phyloP scores from a whole-genome alignment of 805 yeast genomes.

The Candida endomychidarum region DNA sequence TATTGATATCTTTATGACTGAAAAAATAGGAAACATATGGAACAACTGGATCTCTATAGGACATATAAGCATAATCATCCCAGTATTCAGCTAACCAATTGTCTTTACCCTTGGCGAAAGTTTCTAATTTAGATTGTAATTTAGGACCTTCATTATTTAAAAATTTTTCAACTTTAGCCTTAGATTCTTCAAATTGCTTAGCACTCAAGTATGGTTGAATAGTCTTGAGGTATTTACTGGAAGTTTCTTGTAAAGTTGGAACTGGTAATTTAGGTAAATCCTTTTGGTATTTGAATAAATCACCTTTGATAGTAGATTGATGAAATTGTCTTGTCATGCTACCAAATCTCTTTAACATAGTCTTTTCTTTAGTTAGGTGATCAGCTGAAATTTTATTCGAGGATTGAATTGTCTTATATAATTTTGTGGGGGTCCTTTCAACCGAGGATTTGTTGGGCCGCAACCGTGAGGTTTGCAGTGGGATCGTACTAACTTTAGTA shows the following conservation, averaged over 20 bases:
- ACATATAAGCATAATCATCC: constrained; percentile 91
- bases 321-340: constrained; percentile 21
- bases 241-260: constrained; percentile 73
- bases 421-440: constrained; percentile 12
- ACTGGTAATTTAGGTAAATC: constrained; percentile 84
- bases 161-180: constrained; percentile 65
- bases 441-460: constrained; percentile 11
- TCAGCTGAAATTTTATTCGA: background rate
- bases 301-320: constrained; percentile 50
- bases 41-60: constrained; percentile 90
- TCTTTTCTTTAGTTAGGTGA: background rate
- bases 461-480: background rate
- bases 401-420: constrained; percentile 1
- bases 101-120: constrained; percentile 59
- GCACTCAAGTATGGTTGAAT: constrained; percentile 65
- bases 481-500: background rate
- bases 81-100: constrained; percentile 93
- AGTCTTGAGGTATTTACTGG: constrained; percentile 65
- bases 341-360: constrained; percentile 11
- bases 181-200: constrained; percentile 50
- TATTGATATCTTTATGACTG: constrained; percentile 69
- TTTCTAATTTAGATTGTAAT: constrained; percentile 64
- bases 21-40: constrained; percentile 92
- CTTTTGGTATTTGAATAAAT: constrained; percentile 69
- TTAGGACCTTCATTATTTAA: constrained; percentile 55